Evolutionary conservation across 129 eudicot species (phyloP), one percentile per base, ranked within the genome.

Genomic region (Flaveria bidentis): DNA sequence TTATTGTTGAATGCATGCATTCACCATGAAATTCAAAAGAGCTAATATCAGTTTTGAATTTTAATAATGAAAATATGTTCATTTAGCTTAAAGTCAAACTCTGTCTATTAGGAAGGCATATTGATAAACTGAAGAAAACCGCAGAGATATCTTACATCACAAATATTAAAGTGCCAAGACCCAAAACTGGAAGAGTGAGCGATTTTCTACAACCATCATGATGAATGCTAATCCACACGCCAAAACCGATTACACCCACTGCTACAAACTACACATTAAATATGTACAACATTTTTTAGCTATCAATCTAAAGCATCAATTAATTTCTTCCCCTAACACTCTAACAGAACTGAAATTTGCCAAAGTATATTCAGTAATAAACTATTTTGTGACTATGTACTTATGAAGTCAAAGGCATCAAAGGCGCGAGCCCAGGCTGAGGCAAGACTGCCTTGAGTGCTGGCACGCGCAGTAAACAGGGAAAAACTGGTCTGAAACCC

Each of bases 171-270:
- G 85, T 88, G 11, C 98, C 98, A 79, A 93, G 93, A 72, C 91
- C 96, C 63, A 93, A 74, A 78, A 93, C 88, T 1, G 98, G 98
- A 67, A 93, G 87, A 74, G 98, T 91, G 78, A 90, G 97, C 13
- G 98, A 85, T 57, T 84, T 93, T 76, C 96, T 80, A 83, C 98
- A 90, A 66, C 86, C 88, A 68, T 93, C 97, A 11, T 89, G 90
- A 75, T 93, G 88, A 73, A 81, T 73, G 82, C 93, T 87, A 89
- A 93, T 84, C 98, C 98, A 93, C 84, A 90, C 84, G 44, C 97
- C 98, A 82, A 91, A 93, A 78, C 93, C 91, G 0, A 93, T 60
- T 16, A 93, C 97, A 76, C 82, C 88, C 51, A 91, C 83, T 42
- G 96, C 97, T 84, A 91, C 82, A n/a, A 93, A 82, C 97, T 93